phyloP scores from a whole-genome alignment of 2,329 filamentous ascomycete species.

The Aspergillus oerlinghausenensis region DNA sequence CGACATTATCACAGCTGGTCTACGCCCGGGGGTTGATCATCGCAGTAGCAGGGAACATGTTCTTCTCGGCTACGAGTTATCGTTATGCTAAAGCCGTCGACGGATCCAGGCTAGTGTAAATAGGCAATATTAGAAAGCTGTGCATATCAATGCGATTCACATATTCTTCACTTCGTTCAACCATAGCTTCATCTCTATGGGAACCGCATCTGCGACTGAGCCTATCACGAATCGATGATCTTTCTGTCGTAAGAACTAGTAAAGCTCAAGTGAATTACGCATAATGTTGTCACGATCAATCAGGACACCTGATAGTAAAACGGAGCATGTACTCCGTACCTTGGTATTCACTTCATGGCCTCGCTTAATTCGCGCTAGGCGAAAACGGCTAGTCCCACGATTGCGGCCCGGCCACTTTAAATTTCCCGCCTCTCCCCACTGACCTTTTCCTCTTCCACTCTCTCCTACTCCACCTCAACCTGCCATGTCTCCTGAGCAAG shows the following conservation, averaged over 20 bases:
- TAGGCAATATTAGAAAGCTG: neutral
- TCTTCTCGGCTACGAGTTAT: constrained; percentile 11
- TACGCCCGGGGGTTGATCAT: constrained; percentile 7
- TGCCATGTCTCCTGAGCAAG: neutral
- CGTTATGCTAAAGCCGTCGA: constrained; percentile 9
- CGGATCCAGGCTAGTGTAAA: constrained; percentile 3
- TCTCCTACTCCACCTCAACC: neutral
- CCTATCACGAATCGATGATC: no score
- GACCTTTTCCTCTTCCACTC: neutral
- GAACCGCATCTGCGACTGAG: constrained; percentile 6
- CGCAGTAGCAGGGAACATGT: constrained; percentile 12
- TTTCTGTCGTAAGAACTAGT: no score
- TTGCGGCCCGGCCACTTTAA: neutral
- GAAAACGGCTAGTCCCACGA: neutral
- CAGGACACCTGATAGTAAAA: constrained; percentile 46
- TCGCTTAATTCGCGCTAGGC: neutral
- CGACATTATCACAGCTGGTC: neutral
- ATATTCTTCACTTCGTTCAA: neutral
- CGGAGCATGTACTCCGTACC: constrained; percentile 18
- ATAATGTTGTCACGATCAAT: neutral
- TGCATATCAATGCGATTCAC: neutral
- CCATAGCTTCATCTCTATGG: neutral
- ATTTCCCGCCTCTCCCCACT: neutral
- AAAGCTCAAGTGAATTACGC: neutral
- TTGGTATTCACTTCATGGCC: neutral